phyloP scores from a whole-genome alignment of 495 filamentous ascomycete species.

The Platismatia glauca region DNA sequence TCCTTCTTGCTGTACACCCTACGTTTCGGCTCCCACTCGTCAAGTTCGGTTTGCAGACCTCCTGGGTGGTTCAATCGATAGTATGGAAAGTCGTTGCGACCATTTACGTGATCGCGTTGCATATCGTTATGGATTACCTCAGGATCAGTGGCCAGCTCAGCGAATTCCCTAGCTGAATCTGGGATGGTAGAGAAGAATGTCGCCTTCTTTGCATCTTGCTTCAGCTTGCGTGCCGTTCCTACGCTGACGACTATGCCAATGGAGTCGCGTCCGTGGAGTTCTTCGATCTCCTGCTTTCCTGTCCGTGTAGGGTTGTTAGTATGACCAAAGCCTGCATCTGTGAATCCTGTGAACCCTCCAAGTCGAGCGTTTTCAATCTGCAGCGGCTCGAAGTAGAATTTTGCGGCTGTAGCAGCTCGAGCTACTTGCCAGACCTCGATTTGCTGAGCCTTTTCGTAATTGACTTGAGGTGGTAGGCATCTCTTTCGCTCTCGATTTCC shows the following conservation, averaged over 20 bases:
- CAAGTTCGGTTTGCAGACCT: constrained; percentile 3
- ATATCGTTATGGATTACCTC: neutral
- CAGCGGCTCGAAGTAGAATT: constrained; percentile 20
- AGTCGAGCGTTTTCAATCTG: neutral
- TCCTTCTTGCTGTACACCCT: neutral
- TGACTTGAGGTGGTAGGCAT: neutral
- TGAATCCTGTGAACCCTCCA: neutral
- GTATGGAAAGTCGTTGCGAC: neutral
- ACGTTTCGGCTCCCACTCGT: constrained; percentile 15
- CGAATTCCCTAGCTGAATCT: neutral
- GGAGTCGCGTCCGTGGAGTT: neutral
- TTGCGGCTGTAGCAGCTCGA: constrained; percentile 22
- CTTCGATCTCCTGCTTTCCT: constrained; percentile 19
- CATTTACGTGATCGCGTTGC: constrained; percentile 1
- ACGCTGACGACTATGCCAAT: constrained; percentile 21
- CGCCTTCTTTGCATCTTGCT: neutral
- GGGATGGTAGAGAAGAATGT: constrained; percentile 8
- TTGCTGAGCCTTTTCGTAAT: constrained; percentile 13
- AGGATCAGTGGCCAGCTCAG: neutral
- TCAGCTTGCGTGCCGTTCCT: constrained; percentile 13
- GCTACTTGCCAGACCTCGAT: constrained; percentile 22
- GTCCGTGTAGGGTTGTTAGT: constrained; percentile 13
- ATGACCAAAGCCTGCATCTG: constrained; percentile 17
- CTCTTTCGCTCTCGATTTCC: neutral
- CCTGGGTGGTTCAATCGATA: constrained; percentile 11